Percentiles rank a stretch among this genome's conserved stretches.
These are phyloP conservation scores for Colletotrichum somersetense DNA, from an alignment of 2,329 filamentous ascomycete species.

Conservation along the genomic window DNA sequence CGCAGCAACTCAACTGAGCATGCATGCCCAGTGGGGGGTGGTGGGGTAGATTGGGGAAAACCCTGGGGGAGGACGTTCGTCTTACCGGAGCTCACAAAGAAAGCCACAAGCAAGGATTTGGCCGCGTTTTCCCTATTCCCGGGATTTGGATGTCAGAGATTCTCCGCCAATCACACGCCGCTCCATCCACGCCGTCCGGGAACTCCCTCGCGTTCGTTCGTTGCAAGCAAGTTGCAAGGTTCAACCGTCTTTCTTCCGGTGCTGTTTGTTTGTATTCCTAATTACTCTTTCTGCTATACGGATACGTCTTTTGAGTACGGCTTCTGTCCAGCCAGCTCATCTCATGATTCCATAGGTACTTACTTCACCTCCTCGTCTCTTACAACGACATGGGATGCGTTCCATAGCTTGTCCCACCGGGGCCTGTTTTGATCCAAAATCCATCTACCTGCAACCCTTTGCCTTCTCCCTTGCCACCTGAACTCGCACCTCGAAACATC, in stretches of 20 bases:
- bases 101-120: neutral
- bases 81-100: slow-evolving; percentile 31
- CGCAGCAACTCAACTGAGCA: slow-evolving; percentile 1
- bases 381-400: too few relatives aligned
- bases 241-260: too few relatives aligned
- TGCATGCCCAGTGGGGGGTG: slow-evolving; percentile 25
- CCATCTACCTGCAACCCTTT: neutral
- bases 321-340: neutral
- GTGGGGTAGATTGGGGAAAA: slow-evolving; percentile 42
- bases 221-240: too few relatives aligned
- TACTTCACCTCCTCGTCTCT: neutral
- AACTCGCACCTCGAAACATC: neutral
- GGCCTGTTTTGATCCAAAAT: too few relatives aligned
- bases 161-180: slow-evolving; percentile 40
- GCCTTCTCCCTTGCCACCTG: neutral
- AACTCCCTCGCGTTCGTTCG: too few relatives aligned
- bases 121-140: slow-evolving; percentile 42
- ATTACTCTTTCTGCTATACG: neutral
- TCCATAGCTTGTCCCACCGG: too few relatives aligned
- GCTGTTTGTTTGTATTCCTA: too few relatives aligned
- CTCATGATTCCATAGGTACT: neutral
- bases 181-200: slow-evolving; percentile 11
- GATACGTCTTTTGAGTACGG: too few relatives aligned
- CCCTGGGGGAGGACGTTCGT: slow-evolving; percentile 19
- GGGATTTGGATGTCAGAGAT: slow-evolving; percentile 36